Conservation (phyloP, 2,329 filamentous ascomycete genomes). For the Cladosporium sp. region DNA sequence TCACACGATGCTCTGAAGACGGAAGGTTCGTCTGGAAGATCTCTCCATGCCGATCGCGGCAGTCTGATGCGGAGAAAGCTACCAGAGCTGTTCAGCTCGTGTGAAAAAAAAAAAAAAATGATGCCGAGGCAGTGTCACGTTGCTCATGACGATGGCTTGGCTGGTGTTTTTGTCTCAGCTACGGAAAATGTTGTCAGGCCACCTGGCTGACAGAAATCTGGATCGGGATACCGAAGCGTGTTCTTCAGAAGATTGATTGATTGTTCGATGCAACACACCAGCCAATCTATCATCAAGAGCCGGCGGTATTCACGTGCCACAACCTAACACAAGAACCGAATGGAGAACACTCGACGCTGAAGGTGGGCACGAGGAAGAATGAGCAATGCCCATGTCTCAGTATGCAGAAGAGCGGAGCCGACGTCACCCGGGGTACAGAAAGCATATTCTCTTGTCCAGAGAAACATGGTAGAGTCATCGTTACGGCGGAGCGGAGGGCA, state of each 20-base stretch:
- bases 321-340: neutral
- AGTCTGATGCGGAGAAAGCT: neutral
- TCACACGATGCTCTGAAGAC: slow-evolving; percentile 12
- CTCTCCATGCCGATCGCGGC: slow-evolving; percentile 7
- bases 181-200: neutral
- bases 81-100: neutral
- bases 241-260: neutral
- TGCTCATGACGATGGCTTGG: slow-evolving; percentile 16
- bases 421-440: neutral
- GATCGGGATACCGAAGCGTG: neutral
- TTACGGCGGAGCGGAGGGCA: neutral
- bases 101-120: slow-evolving; percentile 6
- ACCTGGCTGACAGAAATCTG: neutral
- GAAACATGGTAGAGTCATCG: neutral
- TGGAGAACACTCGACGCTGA: neutral
- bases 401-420: neutral
- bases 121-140: slow-evolving; percentile 11
- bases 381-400: neutral
- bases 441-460: neutral
- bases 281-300: neutral
- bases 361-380: neutral
- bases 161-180: slow-evolving; percentile 4
- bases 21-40: slow-evolving; percentile 7
- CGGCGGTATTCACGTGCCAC: neutral
- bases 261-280: neutral